Percentiles rank a stretch among this genome's conserved stretches.
Evolutionary conservation across 768 basidiomycete genomes (phyloP).

Genomic region (Infundibulicybe gibba): DNA sequence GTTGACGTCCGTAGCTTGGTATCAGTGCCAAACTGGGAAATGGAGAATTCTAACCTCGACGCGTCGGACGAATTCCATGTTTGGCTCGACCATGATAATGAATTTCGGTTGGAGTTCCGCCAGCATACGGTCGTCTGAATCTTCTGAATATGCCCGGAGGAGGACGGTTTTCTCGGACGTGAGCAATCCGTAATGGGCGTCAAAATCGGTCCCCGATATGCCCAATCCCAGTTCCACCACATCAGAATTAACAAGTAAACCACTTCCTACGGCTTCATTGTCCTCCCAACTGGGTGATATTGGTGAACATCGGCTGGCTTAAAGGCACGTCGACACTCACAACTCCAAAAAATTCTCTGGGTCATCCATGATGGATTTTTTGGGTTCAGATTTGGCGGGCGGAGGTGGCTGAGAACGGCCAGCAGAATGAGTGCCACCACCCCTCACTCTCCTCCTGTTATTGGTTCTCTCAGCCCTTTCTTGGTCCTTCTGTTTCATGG

Average conservation of each 20-base stretch:
- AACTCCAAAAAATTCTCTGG: slow-evolving; percentile 19
- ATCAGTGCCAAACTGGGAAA: not conserved
- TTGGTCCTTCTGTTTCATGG: slow-evolving; percentile 73
- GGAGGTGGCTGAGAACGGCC: slow-evolving; percentile 8
- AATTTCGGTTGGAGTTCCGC: slow-evolving; percentile 87
- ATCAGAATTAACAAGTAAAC: slow-evolving; percentile 19
- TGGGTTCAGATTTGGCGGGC: slow-evolving; percentile 11
- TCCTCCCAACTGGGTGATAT: slow-evolving; percentile 8
- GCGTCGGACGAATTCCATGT: slow-evolving; percentile 87
- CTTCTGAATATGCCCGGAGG: slow-evolving; percentile 86
- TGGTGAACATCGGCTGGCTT: slow-evolving; percentile 31
- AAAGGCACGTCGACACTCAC: too few relatives aligned
- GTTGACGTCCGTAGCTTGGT: not conserved
- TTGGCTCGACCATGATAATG: slow-evolving; percentile 95
- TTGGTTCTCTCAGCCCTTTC: slow-evolving; percentile 55
- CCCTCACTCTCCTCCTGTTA: slow-evolving; percentile 72
- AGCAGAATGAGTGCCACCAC: slow-evolving; percentile 51
- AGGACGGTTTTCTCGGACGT: slow-evolving; percentile 77
- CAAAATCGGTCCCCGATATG: slow-evolving; percentile 54
- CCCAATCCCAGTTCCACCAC: slow-evolving; percentile 33
- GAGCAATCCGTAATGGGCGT: slow-evolving; percentile 77
- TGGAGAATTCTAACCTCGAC: slow-evolving; percentile 62
- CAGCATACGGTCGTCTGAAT: slow-evolving; percentile 86
- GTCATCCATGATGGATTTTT: slow-evolving; percentile 24
- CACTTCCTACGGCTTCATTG: slow-evolving; percentile 13